Conservation (phyloP, 495 filamentous ascomycete genomes). For the Hypoxylon fragiforme region DNA sequence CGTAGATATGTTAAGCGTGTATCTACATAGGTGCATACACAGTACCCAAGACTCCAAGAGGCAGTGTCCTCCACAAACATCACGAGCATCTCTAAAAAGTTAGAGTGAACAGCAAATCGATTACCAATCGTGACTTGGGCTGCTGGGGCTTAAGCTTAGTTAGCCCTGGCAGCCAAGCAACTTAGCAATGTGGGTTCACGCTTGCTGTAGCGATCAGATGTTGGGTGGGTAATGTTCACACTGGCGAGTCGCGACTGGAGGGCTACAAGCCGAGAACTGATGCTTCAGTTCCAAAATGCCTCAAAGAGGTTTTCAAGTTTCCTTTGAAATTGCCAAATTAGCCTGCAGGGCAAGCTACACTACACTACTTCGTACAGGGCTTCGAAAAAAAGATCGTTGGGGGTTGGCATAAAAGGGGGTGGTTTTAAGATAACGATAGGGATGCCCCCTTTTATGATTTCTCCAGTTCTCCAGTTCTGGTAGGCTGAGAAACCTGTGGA, state of each 20-base stretch:
- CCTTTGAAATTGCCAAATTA: slow-evolving; percentile 22
- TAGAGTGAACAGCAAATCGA: slow-evolving; percentile 1
- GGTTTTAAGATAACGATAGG: not conserved
- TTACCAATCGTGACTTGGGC: slow-evolving; percentile 14
- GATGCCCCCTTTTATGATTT: slow-evolving; percentile 22
- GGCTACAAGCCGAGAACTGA: no score
- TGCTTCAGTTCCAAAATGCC: slow-evolving; percentile 26
- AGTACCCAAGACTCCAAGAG: no score
- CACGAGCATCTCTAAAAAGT: not conserved
- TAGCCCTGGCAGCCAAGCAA: slow-evolving; percentile 3
- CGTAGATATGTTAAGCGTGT: no score
- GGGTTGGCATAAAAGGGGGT: slow-evolving; percentile 17
- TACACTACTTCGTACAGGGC: no score
- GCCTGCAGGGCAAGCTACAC: slow-evolving; percentile 6
- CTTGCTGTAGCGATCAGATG: slow-evolving; percentile 11
- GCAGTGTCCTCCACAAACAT: not conserved
- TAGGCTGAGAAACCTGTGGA: slow-evolving; percentile 12
- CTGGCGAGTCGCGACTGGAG: slow-evolving; percentile 11
- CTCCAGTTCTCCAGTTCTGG: slow-evolving; percentile 7
- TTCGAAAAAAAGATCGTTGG: slow-evolving; percentile 10
- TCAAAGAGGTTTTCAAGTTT: slow-evolving; percentile 21
- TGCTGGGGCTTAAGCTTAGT: not conserved
- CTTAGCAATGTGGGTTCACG: slow-evolving; percentile 8
- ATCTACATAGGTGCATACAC: no score
- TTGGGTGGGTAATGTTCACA: slow-evolving; percentile 21